Base-by-base conservation (phyloP, 257 asterid species). In the Fraxinus americana region DNA sequence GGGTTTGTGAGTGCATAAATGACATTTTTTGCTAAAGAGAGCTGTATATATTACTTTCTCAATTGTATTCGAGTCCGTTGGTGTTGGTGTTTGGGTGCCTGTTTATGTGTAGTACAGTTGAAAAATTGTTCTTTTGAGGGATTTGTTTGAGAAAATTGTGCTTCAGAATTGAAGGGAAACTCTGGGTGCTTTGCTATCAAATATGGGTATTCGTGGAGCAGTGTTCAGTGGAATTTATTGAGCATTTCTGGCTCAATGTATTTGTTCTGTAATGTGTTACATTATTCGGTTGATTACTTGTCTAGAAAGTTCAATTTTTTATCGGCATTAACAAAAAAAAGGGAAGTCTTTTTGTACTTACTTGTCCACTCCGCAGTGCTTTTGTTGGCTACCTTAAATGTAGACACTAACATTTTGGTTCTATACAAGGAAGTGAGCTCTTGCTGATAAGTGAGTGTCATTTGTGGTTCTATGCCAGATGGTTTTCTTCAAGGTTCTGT, bases 121-220 rank as follows among this genome's bases (percentile, higher is more conserved):
- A n/a, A 10, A 57, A 69, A 9, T 27, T 39, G 30, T 9, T 52
- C 23, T 11, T 41, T 71, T 23, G 45, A 29, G 65, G 66, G 11
- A 19, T 38, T 72, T 65, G 7, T 76, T 57, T 1, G 29, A 3
- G 10, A 29, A 66, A 38, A 16, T 27, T 8, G 80, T 48, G 12
- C 67, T 50, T 34, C 23, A 29, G 70, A 50, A 72, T 72, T 76
- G 67, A 61, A 79, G 16, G 61, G 75, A 30, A 45, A 48, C 41
- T 54, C 16, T 63, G 23, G 72, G 32, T 21, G 54, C 71, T 68
- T 73, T 11, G 45, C 19, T 75, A 65, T 75, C 77, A 34, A 75
- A n/a, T n/a, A n/a, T n/a, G n/a, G n/a, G n/a, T n/a, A 71, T 81
- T 36, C 5, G 61, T n/a, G n/a, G n/a, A n/a, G n/a, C n/a, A n/a